These are phyloP conservation scores for Rhododendron henanense DNA, from an alignment of 148 eudicot genomes.

Conservation along the genomic window DNA sequence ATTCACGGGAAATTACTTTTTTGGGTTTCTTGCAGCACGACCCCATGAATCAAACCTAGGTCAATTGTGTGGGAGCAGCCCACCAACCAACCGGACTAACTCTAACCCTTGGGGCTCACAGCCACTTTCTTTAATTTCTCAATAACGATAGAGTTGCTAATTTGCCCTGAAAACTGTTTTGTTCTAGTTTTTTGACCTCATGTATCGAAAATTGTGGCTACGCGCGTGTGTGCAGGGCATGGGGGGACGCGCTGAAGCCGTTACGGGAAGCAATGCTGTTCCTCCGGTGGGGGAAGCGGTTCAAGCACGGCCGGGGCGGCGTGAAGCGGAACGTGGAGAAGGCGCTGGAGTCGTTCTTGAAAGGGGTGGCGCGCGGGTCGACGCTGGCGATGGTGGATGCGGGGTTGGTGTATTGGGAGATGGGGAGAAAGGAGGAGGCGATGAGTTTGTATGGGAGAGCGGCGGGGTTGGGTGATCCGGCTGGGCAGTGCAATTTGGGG, in stretches of 20 bases:
- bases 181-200: neutral
- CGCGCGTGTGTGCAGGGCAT: slow-evolving; percentile 38
- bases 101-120: no score
- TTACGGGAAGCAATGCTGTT: slow-evolving; percentile 73
- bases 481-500: slow-evolving; percentile 86
- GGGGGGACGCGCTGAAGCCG: slow-evolving; percentile 71
- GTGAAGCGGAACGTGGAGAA: slow-evolving; percentile 36
- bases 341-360: slow-evolving; percentile 74
- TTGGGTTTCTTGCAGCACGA: no score
- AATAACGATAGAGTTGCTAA: neutral
- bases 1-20: no score
- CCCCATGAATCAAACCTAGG: neutral
- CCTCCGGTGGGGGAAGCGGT: slow-evolving; percentile 66
- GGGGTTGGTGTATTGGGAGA: slow-evolving; percentile 86
- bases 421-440: slow-evolving; percentile 61
- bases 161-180: neutral
- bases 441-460: slow-evolving; percentile 53
- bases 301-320: slow-evolving; percentile 87
- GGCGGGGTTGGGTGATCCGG: slow-evolving; percentile 70
- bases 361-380: slow-evolving; percentile 81
- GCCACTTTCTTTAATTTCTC: no score
- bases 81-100: no score
- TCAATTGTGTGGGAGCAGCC: no score
- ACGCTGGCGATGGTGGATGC: slow-evolving; percentile 94
- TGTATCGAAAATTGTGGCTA: neutral